Evolutionary conservation across 177 flowering plant species (phyloP).

Genomic region (Vitis hybrid): DNA sequence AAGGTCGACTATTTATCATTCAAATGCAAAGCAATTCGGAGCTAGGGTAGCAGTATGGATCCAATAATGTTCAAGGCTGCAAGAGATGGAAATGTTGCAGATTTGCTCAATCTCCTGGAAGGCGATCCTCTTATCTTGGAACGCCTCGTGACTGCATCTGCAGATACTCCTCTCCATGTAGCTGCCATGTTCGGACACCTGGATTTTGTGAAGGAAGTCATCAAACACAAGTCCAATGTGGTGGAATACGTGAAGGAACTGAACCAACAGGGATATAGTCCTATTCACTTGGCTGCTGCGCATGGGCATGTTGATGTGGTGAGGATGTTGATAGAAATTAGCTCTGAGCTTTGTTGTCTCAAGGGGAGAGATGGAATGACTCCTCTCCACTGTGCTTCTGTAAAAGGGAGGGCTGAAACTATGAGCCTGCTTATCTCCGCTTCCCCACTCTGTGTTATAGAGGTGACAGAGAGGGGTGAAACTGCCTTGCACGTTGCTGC

Average conservation of each 20-base stretch:
- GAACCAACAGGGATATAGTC: conserved; percentile 18
- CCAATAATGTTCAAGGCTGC: too few relatives aligned
- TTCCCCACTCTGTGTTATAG: conserved; percentile 14
- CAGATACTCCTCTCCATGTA: conserved; percentile 17
- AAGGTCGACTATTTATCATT: too few relatives aligned
- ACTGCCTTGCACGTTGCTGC: conserved; percentile 22
- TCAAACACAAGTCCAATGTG: conserved; percentile 6
- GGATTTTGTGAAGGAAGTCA: conserved; percentile 8
- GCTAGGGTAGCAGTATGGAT: too few relatives aligned
- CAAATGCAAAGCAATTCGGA: too few relatives aligned
- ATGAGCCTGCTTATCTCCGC: conserved; percentile 7
- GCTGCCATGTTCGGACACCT: conserved; percentile 8
- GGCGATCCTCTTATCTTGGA: background rate
- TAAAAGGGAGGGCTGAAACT: conserved; percentile 11
- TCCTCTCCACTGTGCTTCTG: conserved; percentile 24
- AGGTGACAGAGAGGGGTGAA: conserved; percentile 13
- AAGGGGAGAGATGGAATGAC: conserved; percentile 21
- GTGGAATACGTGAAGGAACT: background rate
- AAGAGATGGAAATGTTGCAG: too few relatives aligned
- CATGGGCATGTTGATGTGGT: conserved; percentile 11
- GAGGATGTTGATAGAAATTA: background rate
- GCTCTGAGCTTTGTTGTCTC: conserved; percentile 1
- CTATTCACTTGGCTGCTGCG: conserved; percentile 21
- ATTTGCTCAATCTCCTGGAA: background rate
- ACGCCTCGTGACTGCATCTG: background rate